A percentile compares a stretch with the other conserved stretches of the same genome.
Conservation (phyloP, 2,329 filamentous ascomycete genomes). For the Penicillium hordei region DNA sequence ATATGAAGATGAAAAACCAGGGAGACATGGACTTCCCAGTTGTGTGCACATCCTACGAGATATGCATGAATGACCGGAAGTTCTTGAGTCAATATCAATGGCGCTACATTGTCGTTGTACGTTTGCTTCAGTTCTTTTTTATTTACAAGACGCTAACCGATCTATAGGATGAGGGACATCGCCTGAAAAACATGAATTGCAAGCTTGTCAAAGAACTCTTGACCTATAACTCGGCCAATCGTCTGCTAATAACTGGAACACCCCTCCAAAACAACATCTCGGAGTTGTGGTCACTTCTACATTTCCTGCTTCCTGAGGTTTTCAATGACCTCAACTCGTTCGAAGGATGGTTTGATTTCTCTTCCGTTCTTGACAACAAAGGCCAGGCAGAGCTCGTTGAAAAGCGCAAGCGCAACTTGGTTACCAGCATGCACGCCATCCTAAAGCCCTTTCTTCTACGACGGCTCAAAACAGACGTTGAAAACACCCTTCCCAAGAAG, state of each 20-base stretch:
- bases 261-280: slow-evolving; percentile 94
- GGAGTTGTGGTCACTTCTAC: slow-evolving; percentile 90
- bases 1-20: slow-evolving; percentile 66
- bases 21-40: slow-evolving; percentile 76
- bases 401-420: slow-evolving; percentile 71
- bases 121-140: slow-evolving; percentile 6
- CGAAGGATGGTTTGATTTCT: slow-evolving; percentile 96
- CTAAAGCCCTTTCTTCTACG: slow-evolving; percentile 87
- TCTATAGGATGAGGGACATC: slow-evolving; percentile 81
- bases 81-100: slow-evolving; percentile 81
- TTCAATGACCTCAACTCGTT: slow-evolving; percentile 94
- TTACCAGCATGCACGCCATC: slow-evolving; percentile 88
- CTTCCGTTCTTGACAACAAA: slow-evolving; percentile 79
- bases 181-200: slow-evolving; percentile 95
- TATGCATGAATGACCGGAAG: slow-evolving; percentile 86
- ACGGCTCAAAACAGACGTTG: slow-evolving; percentile 89
- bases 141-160: slow-evolving; percentile 15
- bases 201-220: slow-evolving; percentile 85
- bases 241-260: slow-evolving; percentile 90
- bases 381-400: slow-evolving; percentile 77
- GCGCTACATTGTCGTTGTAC: slow-evolving; percentile 94
- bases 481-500: slow-evolving; percentile 88
- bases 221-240: slow-evolving; percentile 84
- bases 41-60: slow-evolving; percentile 93
- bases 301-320: slow-evolving; percentile 88